These are phyloP conservation scores for Alternaria arbusti DNA, from an alignment of 2,329 filamentous ascomycete species.

Conservation along the genomic window DNA sequence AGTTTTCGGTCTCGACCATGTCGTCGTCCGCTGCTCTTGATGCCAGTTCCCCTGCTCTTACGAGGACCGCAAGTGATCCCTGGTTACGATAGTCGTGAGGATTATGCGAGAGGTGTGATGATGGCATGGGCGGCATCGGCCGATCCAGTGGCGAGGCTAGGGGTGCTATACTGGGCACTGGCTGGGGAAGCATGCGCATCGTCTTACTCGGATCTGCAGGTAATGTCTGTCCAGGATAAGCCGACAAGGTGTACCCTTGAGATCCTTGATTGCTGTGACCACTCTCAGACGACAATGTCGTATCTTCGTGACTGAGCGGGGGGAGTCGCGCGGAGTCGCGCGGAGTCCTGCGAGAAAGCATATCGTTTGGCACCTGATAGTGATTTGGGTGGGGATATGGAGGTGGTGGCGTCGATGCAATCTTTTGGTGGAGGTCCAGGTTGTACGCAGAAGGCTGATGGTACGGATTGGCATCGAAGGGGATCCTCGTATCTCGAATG, in stretches of 20 bases:
- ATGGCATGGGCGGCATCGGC: conserved; percentile 19
- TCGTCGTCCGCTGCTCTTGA: conserved; percentile 44
- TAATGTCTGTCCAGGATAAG: conserved; percentile 19
- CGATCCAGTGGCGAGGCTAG: conserved; percentile 42
- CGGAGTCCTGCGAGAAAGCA: conserved; percentile 39
- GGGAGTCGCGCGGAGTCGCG: conserved; percentile 41
- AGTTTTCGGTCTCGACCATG: conserved; percentile 27
- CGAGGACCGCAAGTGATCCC: conserved; percentile 46
- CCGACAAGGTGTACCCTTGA: conserved; percentile 18
- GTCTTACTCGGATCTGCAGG: conserved; percentile 43
- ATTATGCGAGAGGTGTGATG: conserved; percentile 24
- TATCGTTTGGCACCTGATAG: conserved; percentile 33
- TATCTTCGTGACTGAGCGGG: conserved; percentile 48
- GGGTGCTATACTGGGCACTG: conserved; percentile 39
- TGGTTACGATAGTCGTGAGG: conserved; percentile 39
- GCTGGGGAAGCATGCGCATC: conserved; percentile 47
- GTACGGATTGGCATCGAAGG: conserved; percentile 25
- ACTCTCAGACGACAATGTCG: conserved; percentile 49
- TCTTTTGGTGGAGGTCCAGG: conserved; percentile 18
- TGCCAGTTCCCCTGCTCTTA: conserved; percentile 47
- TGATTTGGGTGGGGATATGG: conserved; percentile 22
- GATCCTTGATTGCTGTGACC: conserved; percentile 30
- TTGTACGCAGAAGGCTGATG: conserved; percentile 28
- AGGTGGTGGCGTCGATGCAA: conserved; percentile 28
- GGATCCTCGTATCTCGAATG: conserved; percentile 27